Base-by-base conservation (phyloP, 78 protist species). In the Cavenderia fasciculata region DNA sequence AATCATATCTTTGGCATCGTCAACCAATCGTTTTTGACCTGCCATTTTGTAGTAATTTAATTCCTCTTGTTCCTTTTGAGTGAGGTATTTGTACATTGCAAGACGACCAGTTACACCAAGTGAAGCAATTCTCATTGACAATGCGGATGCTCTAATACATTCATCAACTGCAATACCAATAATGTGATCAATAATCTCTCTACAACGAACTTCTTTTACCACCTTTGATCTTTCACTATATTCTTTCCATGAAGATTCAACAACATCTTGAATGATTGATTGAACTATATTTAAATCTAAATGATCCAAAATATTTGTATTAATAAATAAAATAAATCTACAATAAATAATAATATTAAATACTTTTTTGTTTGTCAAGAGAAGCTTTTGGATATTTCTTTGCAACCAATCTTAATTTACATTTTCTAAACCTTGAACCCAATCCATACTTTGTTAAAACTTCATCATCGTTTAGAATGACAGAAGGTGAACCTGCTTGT, bases 1-100 rank as follows among this genome's bases (percentile, higher is more conserved):
- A 2, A 65, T 2, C 10, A 78, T 18, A 65, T 78, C 75, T 40
- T 78, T 78, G 4, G 87, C 87, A 8, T 78, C 76, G 10, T 78
- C 54, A 7, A 21, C 66, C 33, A 51, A 21, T 10, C 8, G 33
- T 21, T 51, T 65, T 38, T 78, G 87, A 4, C 87, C 87, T 2
- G 38, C 63, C 11, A 78, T 21, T 25, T 65, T 78, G 31, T 40
- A 78, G 23, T 27, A 65, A 23, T 78, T 78, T 0, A 78, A 31
- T 40, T 78, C 87, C 25, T 78, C 87, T 40, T 78, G 87, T 51
- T 78, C 87, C 29, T 65, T 78, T 49, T 40, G 69, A n/a, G 75
- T 49, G 21, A 78, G 40, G 29, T 65, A 25, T 52, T 65, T 78
- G 51, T 78, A 78, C 49, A 78, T 38, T n/a, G 74, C 56, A 31